These are phyloP conservation scores for Colletotrichum incanum DNA, from an alignment of 2,329 filamentous ascomycete genomes.

Conservation along the genomic window DNA sequence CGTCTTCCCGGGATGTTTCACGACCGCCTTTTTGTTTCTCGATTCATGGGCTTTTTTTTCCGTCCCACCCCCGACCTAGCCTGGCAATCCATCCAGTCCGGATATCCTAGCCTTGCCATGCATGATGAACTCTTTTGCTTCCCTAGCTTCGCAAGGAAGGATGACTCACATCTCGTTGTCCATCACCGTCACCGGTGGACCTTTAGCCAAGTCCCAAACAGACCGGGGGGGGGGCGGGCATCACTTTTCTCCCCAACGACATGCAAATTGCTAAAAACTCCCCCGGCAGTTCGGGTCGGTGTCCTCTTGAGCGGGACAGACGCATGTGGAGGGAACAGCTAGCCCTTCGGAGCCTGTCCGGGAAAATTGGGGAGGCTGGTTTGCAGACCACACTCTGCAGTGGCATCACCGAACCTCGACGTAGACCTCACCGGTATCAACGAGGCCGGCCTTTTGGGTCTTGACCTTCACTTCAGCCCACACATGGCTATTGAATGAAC, in stretches of 20 bases:
- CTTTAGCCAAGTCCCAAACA: neutral
- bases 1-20: slow-evolving; percentile 42
- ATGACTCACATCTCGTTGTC: slow-evolving; percentile 33
- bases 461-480: neutral
- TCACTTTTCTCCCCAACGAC: neutral
- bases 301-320: neutral
- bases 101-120: slow-evolving; percentile 6
- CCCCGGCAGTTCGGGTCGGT: slow-evolving; percentile 13
- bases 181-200: neutral
- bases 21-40: slow-evolving; percentile 41
- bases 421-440: no score
- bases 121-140: slow-evolving; percentile 12
- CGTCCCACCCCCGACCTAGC: neutral
- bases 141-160: slow-evolving; percentile 15
- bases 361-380: slow-evolving; percentile 31
- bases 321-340: neutral
- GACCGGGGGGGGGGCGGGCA: neutral
- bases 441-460: neutral
- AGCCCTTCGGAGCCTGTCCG: slow-evolving; percentile 4
- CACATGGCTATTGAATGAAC: neutral
- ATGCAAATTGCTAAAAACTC: neutral
- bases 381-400: neutral
- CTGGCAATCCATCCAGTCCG: no score
- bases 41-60: neutral
- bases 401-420: slow-evolving; percentile 1